phyloP scores from a whole-genome alignment of 169 alveolate genomes.

The Theileria orientalis region DNA sequence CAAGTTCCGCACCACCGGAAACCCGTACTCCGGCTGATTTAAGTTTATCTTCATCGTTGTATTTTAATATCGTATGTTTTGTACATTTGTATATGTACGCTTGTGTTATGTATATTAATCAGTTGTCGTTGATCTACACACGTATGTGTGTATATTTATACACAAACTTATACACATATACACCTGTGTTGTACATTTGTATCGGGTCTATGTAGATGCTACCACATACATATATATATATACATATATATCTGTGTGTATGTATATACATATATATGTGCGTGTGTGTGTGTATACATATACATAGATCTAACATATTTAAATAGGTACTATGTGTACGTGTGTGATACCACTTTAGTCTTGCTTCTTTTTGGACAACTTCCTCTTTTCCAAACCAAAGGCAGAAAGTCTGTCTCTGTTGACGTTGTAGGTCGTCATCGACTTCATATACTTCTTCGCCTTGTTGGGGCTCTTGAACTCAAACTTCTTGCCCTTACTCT shows the following conservation, averaged over 20 bases:
- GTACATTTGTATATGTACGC: too few relatives aligned
- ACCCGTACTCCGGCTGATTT: conserved; percentile 69
- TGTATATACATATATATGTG: too few relatives aligned
- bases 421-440: conserved; percentile 53
- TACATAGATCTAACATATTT: too few relatives aligned
- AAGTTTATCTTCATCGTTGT: background rate
- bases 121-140: too few relatives aligned
- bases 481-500: background rate
- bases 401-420: conserved; percentile 43
- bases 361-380: background rate
- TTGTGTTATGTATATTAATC: too few relatives aligned
- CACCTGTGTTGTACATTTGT: too few relatives aligned
- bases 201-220: too few relatives aligned
- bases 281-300: too few relatives aligned
- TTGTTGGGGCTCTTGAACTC: background rate
- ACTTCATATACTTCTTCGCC: background rate
- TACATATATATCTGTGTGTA: too few relatives aligned
- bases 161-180: background rate
- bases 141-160: too few relatives aligned
- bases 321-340: background rate
- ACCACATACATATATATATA: too few relatives aligned
- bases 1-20: conserved; percentile 67
- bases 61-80: background rate
- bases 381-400: conserved; percentile 33
- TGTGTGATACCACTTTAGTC: background rate